These are phyloP conservation scores for Dendrobium officinale DNA, from an alignment of 106 monocot species.

Conservation along the genomic window DNA sequence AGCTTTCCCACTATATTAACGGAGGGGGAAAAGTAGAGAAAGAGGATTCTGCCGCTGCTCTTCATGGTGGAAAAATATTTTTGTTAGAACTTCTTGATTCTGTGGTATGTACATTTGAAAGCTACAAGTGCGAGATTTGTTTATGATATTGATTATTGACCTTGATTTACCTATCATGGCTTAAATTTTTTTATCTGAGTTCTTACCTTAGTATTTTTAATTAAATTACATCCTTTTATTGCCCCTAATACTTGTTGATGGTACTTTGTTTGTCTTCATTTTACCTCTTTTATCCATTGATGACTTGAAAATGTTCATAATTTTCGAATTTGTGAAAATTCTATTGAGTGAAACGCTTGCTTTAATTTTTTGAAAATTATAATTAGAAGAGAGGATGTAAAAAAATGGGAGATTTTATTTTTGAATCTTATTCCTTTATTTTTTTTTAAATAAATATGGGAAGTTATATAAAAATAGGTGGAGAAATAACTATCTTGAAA, in stretches of 20 bases:
- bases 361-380: no score
- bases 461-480: no score
- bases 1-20: conserved; percentile 27
- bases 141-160: background rate
- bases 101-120: conserved; percentile 40
- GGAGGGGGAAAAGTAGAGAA: conserved; percentile 13
- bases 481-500: no score
- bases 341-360: no score
- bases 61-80: conserved; percentile 59
- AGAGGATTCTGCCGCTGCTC: conserved; percentile 34
- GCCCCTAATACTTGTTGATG: background rate
- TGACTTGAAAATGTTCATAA: background rate
- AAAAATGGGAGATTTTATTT: no score
- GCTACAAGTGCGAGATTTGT: background rate
- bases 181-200: background rate
- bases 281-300: background rate
- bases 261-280: background rate
- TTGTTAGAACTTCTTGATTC: conserved; percentile 73
- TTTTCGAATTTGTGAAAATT: no score
- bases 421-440: no score
- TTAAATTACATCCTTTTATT: background rate
- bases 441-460: no score
- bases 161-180: background rate
- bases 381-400: no score
- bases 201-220: background rate